phyloP scores from a whole-genome alignment of 1,139 yeast species.

The Blastobotrys indianensis region DNA sequence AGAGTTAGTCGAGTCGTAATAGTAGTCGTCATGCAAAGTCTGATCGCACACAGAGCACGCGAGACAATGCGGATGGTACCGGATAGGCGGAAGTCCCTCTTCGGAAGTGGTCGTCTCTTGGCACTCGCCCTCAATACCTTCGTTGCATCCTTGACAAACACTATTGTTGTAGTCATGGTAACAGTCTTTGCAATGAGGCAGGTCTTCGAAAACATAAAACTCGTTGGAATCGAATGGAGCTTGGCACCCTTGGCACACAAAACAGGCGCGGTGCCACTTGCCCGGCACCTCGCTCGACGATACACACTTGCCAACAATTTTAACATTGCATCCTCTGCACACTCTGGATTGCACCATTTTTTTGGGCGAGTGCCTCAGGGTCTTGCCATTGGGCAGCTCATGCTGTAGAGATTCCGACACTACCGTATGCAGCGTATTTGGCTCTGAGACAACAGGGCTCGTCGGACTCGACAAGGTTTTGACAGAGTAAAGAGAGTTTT shows the following conservation, averaged over 20 bases:
- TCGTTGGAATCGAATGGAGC: conserved; percentile 36
- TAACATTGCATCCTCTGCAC: conserved; percentile 47
- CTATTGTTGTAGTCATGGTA: conserved; percentile 75
- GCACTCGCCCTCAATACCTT: conserved; percentile 88
- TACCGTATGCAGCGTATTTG: neutral
- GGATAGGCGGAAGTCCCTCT: conserved; percentile 5
- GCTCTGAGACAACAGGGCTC: conserved; percentile 5
- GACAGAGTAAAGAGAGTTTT: conserved; percentile 7
- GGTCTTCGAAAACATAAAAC: conserved; percentile 73
- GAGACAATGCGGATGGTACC: conserved; percentile 31
- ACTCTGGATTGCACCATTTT: conserved; percentile 10
- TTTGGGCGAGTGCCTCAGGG: conserved; percentile 1
- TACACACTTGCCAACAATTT: conserved; percentile 51
- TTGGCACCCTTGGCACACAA: conserved; percentile 63
- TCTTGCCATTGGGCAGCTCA: neutral
- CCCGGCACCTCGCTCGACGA: conserved; percentile 81
- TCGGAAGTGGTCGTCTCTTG: conserved; percentile 45
- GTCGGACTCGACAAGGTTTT: conserved; percentile 11
- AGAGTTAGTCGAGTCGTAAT: conserved; percentile 30
- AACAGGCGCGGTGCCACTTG: conserved; percentile 90
- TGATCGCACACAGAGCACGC: conserved; percentile 30
- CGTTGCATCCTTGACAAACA: conserved; percentile 61
- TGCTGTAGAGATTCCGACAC: neutral
- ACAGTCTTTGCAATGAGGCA: conserved; percentile 73
- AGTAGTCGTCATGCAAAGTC: conserved; percentile 27